Percentiles rank a stretch among this genome's conserved stretches.
These are phyloP conservation scores for Cystobasidium onofrii DNA, from an alignment of 768 basidiomycete genomes.

Conservation along the genomic window DNA sequence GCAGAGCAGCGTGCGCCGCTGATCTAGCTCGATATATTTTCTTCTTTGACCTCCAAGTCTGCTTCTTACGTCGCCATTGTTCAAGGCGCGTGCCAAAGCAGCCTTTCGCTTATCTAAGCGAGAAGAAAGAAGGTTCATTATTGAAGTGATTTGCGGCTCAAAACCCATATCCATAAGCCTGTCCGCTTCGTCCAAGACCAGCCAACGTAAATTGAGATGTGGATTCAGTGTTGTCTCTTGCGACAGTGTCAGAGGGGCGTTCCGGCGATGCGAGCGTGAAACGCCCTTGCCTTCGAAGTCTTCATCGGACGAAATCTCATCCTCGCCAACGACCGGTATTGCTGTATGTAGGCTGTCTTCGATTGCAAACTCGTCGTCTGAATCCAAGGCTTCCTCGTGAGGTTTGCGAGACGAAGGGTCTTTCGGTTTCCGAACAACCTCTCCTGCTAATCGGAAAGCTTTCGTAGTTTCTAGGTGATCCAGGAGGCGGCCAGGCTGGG, in stretches of 20 bases:
- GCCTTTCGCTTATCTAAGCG: constrained; percentile 53
- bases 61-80: constrained; percentile 57
- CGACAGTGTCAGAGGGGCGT: constrained; percentile 54
- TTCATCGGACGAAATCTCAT: constrained; percentile 27
- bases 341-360: constrained; percentile 21
- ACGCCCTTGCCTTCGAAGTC: constrained; percentile 32
- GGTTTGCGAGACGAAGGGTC: too few species aligned
- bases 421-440: constrained; percentile 15
- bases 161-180: constrained; percentile 96
- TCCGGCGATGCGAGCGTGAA: constrained; percentile 29
- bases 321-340: neutral
- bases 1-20: constrained; percentile 76
- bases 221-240: neutral
- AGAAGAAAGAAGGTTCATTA: constrained; percentile 71
- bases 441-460: constrained; percentile 66
- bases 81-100: constrained; percentile 50
- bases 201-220: constrained; percentile 56
- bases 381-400: neutral
- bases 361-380: constrained; percentile 31
- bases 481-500: constrained; percentile 70
- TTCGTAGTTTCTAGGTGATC: constrained; percentile 95
- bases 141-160: constrained; percentile 86
- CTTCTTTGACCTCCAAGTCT: constrained; percentile 51
- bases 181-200: constrained; percentile 95
- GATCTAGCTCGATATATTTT: constrained; percentile 28